phyloP scores from a whole-genome alignment of 306 rosid species.

The Erythrophleum fordii region DNA sequence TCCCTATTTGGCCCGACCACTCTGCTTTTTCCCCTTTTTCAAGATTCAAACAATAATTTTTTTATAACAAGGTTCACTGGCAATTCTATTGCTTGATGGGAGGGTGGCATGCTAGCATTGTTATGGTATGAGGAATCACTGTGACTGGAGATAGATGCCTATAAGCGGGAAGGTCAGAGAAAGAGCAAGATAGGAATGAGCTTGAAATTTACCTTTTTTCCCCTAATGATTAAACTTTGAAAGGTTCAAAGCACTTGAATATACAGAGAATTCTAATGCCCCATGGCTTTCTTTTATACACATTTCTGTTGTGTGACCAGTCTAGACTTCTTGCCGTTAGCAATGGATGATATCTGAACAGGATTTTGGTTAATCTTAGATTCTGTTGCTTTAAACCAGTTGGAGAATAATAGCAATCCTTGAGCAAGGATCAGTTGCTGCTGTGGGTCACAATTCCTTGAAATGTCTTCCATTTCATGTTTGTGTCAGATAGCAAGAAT shows the following conservation, averaged over 20 bases:
- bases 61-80: background rate
- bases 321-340: background rate
- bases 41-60: too few species aligned
- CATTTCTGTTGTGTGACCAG: constrained; percentile 1
- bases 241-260: constrained; percentile 7
- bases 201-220: background rate
- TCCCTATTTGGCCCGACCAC: background rate
- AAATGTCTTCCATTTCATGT: constrained; percentile 18
- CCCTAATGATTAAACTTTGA: constrained; percentile 2
- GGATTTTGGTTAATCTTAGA: background rate
- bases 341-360: constrained; percentile 1
- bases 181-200: background rate
- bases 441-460: constrained; percentile 6
- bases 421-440: constrained; percentile 8
- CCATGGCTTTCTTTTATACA: background rate
- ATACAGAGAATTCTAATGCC: constrained; percentile 22
- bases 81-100: background rate
- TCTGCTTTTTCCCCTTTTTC: too few species aligned
- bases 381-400: constrained; percentile 21
- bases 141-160: background rate
- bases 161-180: background rate
- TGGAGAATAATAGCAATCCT: constrained; percentile 1
- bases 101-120: background rate
- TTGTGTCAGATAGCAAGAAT: background rate
- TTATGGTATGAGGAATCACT: background rate